Evolutionary conservation across 441 rosid genomes (phyloP).

Genomic region (Mallotus japonicus): DNA sequence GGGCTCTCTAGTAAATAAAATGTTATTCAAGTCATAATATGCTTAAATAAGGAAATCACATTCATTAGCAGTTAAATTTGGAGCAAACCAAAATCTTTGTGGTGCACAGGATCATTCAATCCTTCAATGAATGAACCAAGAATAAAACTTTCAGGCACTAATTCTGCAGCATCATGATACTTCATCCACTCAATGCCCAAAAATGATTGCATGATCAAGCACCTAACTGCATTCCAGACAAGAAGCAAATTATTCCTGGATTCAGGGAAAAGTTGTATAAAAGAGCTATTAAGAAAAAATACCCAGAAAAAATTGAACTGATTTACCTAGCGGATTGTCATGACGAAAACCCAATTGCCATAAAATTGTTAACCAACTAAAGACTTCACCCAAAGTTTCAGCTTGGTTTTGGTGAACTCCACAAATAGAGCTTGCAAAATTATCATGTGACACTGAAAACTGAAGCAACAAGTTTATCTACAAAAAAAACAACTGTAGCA

Average conservation of each 20-base stretch:
- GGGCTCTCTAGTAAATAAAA: neutral
- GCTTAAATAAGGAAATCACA: conserved; percentile 17
- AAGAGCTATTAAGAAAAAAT: neutral
- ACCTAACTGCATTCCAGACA: conserved; percentile 65
- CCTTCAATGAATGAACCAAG: conserved; percentile 84
- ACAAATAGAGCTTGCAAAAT: conserved; percentile 37
- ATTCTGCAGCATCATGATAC: conserved; percentile 51
- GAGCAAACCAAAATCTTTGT: conserved; percentile 87
- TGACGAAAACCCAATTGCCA: conserved; percentile 89
- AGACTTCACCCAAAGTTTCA: conserved; percentile 45
- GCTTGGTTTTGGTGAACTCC: conserved; percentile 35
- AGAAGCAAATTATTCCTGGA: conserved; percentile 18
- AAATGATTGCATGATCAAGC: conserved; percentile 94
- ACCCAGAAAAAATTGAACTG: neutral
- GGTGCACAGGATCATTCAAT: conserved; percentile 84
- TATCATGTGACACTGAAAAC: conserved; percentile 51
- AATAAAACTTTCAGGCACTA: conserved; percentile 68
- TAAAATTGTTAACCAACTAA: conserved; percentile 78
- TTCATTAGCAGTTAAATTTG: conserved; percentile 14
- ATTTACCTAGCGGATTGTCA: conserved; percentile 87
- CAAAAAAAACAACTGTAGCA: conserved; percentile 27
- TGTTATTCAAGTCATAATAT: neutral
- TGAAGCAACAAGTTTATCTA: conserved; percentile 75
- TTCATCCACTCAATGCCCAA: conserved; percentile 69
- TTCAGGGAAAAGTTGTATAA: neutral